Conservation (phyloP, 2,329 filamentous ascomycete genomes). For the Penicillium sp. region DNA sequence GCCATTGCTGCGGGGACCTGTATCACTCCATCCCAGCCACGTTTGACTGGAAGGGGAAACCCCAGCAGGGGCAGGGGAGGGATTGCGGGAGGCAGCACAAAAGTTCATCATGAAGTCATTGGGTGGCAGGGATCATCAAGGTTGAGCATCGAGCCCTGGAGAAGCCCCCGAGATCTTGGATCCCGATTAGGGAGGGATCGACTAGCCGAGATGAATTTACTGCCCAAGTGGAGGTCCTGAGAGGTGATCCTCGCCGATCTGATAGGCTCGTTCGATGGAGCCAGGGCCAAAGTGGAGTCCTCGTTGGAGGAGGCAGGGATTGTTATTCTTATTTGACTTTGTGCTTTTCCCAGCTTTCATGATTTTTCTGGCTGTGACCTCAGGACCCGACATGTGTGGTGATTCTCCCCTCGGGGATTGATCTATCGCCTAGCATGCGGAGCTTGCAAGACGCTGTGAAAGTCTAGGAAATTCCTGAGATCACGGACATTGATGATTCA, state of each 20-base stretch:
- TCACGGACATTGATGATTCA: neutral
- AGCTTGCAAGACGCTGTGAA: neutral
- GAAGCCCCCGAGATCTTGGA: constrained; percentile 14
- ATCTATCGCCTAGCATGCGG: neutral
- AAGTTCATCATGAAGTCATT: constrained; percentile 26
- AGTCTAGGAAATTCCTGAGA: neutral
- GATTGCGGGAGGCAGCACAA: neutral
- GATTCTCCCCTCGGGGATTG: neutral
- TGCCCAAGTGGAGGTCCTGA: constrained; percentile 3
- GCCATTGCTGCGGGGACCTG: constrained; percentile 1
- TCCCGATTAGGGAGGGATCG: constrained; percentile 25
- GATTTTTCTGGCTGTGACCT: neutral
- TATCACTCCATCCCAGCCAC: constrained; percentile 27
- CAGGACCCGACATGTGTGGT: neutral
- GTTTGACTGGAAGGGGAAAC: constrained; percentile 28
- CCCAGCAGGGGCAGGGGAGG: neutral
- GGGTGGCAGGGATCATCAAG: constrained; percentile 2
- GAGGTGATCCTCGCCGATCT: constrained; percentile 3
- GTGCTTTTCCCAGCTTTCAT: neutral
- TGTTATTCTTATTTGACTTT: constrained; percentile 3
- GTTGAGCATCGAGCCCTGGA: constrained; percentile 5
- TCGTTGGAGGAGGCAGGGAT: neutral
- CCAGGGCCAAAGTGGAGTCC: constrained; percentile 5
- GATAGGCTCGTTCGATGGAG: constrained; percentile 25
- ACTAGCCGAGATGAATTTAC: constrained; percentile 12